Evolutionary conservation across 495 filamentous ascomycete genomes (phyloP), one percentile per base, ranked within the genome.

Genomic region (Penicillium psychrofluorescens): DNA sequence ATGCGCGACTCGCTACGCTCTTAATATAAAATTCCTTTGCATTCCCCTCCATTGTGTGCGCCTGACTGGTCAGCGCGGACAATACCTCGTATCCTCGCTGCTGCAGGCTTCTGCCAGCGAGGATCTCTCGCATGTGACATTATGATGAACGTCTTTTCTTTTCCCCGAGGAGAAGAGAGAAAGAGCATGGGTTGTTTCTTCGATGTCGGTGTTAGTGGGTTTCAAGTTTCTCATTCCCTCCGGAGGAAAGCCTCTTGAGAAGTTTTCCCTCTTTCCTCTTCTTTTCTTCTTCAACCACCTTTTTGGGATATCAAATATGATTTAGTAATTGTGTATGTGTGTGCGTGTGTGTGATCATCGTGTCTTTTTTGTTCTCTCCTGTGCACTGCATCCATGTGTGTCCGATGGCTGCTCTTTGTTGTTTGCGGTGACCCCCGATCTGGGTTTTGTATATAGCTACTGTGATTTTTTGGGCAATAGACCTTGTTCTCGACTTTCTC

Each of bases 1-100:
- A 90, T 85, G 77, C 77, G 87, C 53, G 91, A 97, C 62, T 86
- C 77, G n/a, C 70, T 86, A 50, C 80, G 79, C 48, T 76, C 74
- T 45, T 78, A 22, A 22, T 22, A 22, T 22, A 22, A 22, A 22
- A 22, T 22, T 0, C 4, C 22, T 22, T 22, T 22, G 22, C 22
- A 22, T 22, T 16, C 4, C 2, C 22, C 22, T 22, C 38, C 43
- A 50, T 46, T 40, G 32, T 11, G 39, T 46, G 36, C 36, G 29
- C 34, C 44, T 46, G 44, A 46, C 44, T 46, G 44, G 44, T 41
- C 44, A 46, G 44, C 34, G 45, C 39, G 36, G 41, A 39, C 22
- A 38, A 29, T 16, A 35, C 44, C 36, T 39, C 28, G 28, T 33
- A 36, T 43, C 35, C 45, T 51, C 36, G 36, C 30, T 9, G 32